Base-by-base conservation (phyloP, 2,329 filamentous ascomycete genomes). In the Alternaria triticimaculans region DNA sequence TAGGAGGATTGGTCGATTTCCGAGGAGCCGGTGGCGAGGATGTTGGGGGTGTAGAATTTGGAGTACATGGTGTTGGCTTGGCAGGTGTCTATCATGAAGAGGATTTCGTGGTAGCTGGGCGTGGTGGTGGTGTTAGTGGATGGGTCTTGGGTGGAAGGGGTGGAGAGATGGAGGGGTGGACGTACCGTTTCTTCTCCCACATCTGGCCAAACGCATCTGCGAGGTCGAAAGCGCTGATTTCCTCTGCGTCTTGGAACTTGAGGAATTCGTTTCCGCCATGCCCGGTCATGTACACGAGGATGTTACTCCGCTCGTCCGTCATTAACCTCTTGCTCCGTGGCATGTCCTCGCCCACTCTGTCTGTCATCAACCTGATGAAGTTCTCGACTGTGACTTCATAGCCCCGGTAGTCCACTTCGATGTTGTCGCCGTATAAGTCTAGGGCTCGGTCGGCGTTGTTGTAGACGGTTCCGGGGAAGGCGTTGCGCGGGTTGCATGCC, bases 31-130 rank as follows among this genome's bases (percentile, higher is more conserved):
- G 96, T 99, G 0, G 96, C 96, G 75, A 99, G 94, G 74, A 99
- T 97, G 76, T 98, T 98, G 51, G 95, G 95, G 6, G 94, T 97
- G 84, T 99, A 99, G 76, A 99, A 93, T 74, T 97, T 95, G 78
- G 90, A 95, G 83, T 97, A 99, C 94, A 99, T 97, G 30, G 96
- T 99, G 80, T 99, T 99, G 59, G 96, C 96, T 83, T 99, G 96
- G 83, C 96, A 99, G 0, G 96, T 99, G 80, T 99, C 96, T 82
- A 99, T 99, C 96, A 99, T 99, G 85, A 99, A 99, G 62, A 99
- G 88, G 72, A 99, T 90, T 82, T 99, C 96, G 80, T 98, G 93
- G 81, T 98, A 99, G 78, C 90, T 92, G 10, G 7, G 26, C n/a
- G 20, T 5, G 21, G 23, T n/a, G n/a, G n/a, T n/a, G n/a, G 21